phyloP scores from a whole-genome alignment of 2,329 filamentous ascomycete genomes.

The Colletotrichum tofieldiae region DNA sequence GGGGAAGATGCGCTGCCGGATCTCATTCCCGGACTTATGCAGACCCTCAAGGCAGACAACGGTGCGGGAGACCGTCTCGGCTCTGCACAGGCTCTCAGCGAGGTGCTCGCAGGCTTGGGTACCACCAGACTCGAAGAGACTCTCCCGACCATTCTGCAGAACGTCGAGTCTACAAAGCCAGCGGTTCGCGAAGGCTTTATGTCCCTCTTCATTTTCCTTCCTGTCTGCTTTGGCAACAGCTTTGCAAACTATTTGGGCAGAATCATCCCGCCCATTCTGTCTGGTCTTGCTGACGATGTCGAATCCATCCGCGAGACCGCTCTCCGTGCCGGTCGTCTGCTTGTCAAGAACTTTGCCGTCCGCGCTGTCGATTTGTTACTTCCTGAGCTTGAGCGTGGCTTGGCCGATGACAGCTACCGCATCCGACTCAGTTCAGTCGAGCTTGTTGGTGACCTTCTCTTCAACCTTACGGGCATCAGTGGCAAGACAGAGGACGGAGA shows the following conservation, averaged over 20 bases:
- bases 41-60: constrained; percentile 96
- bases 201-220: constrained; percentile 99
- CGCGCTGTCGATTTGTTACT: constrained; percentile 94
- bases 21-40: constrained; percentile 97
- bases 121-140: constrained; percentile 95
- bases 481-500: constrained; percentile 83
- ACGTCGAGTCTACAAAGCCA: constrained; percentile 91
- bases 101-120: constrained; percentile 95
- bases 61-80: constrained; percentile 96
- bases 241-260: constrained; percentile 96
- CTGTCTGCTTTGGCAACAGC: constrained; percentile 98
- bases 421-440: constrained; percentile 99
- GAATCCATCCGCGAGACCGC: constrained; percentile 98
- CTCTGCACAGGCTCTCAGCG: constrained; percentile 95
- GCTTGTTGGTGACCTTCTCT: constrained; percentile 94
- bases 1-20: constrained; percentile 97
- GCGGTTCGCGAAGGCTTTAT: constrained; percentile 98
- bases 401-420: constrained; percentile 97
- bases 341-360: constrained; percentile 98
- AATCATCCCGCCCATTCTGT: constrained; percentile 95
- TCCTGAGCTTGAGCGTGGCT: constrained; percentile 93
- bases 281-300: constrained; percentile 94
- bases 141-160: constrained; percentile 94
- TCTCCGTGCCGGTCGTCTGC: constrained; percentile 89
- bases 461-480: constrained; percentile 96